Evolutionary conservation across 2,329 filamentous ascomycete species (phyloP).

Genomic region (Fusarium marasasianum): DNA sequence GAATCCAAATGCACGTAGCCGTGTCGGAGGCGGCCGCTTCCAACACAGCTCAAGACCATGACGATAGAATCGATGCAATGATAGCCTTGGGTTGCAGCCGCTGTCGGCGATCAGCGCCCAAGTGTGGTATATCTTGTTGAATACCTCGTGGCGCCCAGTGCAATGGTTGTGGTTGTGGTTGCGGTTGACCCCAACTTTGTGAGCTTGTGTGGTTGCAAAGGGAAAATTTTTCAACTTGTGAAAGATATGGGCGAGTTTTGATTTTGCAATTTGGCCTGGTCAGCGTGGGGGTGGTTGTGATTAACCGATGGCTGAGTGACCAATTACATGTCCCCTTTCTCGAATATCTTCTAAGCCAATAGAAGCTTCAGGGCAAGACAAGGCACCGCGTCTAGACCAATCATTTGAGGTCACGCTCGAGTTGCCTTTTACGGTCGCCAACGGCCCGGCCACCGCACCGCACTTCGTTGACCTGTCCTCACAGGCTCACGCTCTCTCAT

Average conservation of each 20-base stretch:
- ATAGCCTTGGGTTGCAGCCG: slow-evolving; percentile 23
- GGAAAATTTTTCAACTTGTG: slow-evolving; percentile 18
- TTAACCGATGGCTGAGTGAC: slow-evolving; percentile 13
- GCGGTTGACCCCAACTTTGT: slow-evolving; percentile 20
- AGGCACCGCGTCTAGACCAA: slow-evolving; percentile 11
- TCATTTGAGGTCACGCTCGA: slow-evolving; percentile 13
- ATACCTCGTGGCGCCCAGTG: slow-evolving; percentile 30
- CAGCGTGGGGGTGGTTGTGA: slow-evolving; percentile 41
- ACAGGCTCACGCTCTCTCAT: not conserved
- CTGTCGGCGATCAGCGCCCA: slow-evolving; percentile 33
- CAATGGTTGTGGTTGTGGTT: slow-evolving; percentile 20
- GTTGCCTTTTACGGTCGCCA: slow-evolving; percentile 25
- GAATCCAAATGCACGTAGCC: not conserved
- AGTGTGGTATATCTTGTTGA: slow-evolving; percentile 12
- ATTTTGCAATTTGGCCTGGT: slow-evolving; percentile 43
- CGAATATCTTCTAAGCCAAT: not conserved
- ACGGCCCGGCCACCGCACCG: slow-evolving; percentile 2
- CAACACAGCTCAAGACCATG: slow-evolving; percentile 3
- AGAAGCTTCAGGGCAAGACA: slow-evolving; percentile 22
- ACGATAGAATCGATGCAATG: not conserved
- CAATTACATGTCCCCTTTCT: not conserved
- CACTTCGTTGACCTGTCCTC: not conserved
- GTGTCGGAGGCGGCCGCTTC: slow-evolving; percentile 11
- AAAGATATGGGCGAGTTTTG: slow-evolving; percentile 41
- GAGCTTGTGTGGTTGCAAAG: slow-evolving; percentile 36